phyloP scores from a whole-genome alignment of 352 stramenopile species.

The Phytophthora citrophthora region DNA sequence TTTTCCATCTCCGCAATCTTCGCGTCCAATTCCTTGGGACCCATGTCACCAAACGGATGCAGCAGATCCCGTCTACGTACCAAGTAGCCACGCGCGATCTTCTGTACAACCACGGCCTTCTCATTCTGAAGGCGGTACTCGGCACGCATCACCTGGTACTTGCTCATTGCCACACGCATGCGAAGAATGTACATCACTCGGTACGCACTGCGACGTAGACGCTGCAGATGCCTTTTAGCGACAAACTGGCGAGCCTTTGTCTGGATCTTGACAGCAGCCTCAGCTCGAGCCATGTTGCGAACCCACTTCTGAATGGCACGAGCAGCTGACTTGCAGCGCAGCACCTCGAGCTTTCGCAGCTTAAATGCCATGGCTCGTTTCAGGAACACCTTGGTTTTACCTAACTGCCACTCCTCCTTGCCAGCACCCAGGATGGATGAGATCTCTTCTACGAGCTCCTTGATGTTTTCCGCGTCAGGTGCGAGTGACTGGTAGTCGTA shows the following conservation, averaged over 20 bases:
- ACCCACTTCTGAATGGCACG: conserved; percentile 86
- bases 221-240: conserved; percentile 57
- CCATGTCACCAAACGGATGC: conserved; percentile 77
- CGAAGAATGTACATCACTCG: conserved; percentile 63
- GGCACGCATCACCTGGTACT: conserved; percentile 58
- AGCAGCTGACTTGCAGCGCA: conserved; percentile 86
- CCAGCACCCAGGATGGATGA: conserved; percentile 85
- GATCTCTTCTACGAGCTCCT: conserved; percentile 84
- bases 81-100: conserved; percentile 72
- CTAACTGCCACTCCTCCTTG: conserved; percentile 91
- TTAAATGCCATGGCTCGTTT: conserved; percentile 85
- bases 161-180: conserved; percentile 66
- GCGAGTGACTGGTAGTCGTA: conserved; percentile 90
- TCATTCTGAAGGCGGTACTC: conserved; percentile 59
- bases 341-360: conserved; percentile 77
- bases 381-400: conserved; percentile 90
- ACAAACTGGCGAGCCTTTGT: conserved; percentile 74
- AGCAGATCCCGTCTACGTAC: conserved; percentile 80
- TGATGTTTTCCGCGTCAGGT: conserved; percentile 84
- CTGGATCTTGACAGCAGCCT: conserved; percentile 74
- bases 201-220: conserved; percentile 66
- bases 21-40: conserved; percentile 78
- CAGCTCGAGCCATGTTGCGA: conserved; percentile 66
- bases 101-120: conserved; percentile 77
- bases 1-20: conserved; percentile 81